These are phyloP conservation scores for Annulohypoxylon bovei DNA, from an alignment of 495 filamentous ascomycete genomes.

Conservation along the genomic window DNA sequence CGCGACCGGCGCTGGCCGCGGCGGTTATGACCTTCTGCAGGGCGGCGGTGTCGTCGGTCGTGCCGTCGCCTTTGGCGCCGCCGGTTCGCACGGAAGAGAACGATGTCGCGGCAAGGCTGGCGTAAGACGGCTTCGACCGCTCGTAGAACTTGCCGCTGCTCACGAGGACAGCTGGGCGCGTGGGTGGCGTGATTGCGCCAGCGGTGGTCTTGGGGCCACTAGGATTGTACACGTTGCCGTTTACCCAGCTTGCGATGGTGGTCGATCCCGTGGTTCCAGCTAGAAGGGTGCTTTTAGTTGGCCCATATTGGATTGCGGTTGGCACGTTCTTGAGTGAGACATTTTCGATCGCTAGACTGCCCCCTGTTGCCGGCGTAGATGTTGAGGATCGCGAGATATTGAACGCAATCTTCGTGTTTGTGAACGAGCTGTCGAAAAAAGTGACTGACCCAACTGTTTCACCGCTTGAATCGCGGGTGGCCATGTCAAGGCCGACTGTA, in stretches of 20 bases:
- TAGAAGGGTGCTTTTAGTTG: constrained; percentile 60
- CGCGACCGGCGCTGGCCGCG: constrained; percentile 60
- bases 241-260: constrained; percentile 61
- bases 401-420: constrained; percentile 67
- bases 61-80: constrained; percentile 79
- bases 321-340: constrained; percentile 65
- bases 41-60: constrained; percentile 69
- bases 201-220: constrained; percentile 51
- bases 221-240: constrained; percentile 53
- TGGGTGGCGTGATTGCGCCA: constrained; percentile 48
- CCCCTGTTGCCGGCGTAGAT: constrained; percentile 57
- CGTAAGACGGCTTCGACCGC: constrained; percentile 79
- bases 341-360: constrained; percentile 71
- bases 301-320: constrained; percentile 63
- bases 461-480: constrained; percentile 33
- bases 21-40: constrained; percentile 75
- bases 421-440: constrained; percentile 80
- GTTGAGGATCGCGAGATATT: constrained; percentile 60
- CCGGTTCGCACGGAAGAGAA: constrained; percentile 76
- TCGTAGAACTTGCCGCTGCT: constrained; percentile 60
- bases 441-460: constrained; percentile 78
- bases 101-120: constrained; percentile 57
- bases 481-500: constrained; percentile 72
- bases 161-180: constrained; percentile 51
- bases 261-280: constrained; percentile 62